These are phyloP conservation scores for Acacia concinna DNA, from an alignment of 331 rosid genomes.

Conservation along the genomic window DNA sequence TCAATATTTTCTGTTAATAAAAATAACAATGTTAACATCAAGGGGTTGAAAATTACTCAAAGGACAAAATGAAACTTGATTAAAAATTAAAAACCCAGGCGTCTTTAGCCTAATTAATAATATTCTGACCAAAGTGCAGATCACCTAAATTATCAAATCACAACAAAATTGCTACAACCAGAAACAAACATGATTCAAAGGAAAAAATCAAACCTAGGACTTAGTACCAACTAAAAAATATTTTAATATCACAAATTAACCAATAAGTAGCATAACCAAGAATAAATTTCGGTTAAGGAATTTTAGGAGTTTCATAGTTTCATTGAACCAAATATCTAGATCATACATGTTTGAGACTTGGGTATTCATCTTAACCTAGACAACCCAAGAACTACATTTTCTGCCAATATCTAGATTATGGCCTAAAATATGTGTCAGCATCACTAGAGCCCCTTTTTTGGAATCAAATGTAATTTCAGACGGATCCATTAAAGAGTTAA, in stretches of 20 bases:
- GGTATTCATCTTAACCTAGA: background rate
- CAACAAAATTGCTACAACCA: background rate
- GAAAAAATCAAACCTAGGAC: too few relatives aligned
- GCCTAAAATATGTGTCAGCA: background rate
- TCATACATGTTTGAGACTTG: background rate
- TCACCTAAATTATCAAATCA: background rate
- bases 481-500: background rate
- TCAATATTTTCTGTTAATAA: too few relatives aligned
- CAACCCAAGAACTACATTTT: background rate
- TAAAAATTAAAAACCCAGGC: too few relatives aligned
- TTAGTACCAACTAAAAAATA: background rate
- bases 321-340: background rate
- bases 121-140: background rate
- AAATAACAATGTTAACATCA: too few relatives aligned
- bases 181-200: background rate
- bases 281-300: background rate
- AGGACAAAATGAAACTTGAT: too few relatives aligned
- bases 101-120: background rate
- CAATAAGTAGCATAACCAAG: background rate
- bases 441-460: background rate
- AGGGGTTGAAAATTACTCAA: too few relatives aligned
- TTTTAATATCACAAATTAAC: background rate
- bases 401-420: background rate
- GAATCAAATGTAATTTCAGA: background rate
- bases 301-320: too few relatives aligned